Evolutionary conservation across 202 grass and related monocot genomes (phyloP), one percentile per base, ranked within the genome.

Genomic region (Hordeum pubiflorum): DNA sequence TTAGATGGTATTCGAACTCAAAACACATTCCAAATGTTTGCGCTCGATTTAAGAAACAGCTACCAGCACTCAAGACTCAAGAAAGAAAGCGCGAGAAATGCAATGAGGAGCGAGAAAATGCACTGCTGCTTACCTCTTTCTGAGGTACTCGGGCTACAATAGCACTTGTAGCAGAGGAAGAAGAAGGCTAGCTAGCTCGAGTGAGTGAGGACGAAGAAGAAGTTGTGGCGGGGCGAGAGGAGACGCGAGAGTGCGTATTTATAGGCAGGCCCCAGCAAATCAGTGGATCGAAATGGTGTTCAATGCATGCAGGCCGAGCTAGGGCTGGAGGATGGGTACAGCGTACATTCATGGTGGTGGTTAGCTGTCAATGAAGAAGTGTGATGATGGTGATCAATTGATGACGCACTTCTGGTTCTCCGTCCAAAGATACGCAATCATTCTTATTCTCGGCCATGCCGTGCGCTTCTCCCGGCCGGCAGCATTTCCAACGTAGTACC

Each of bases 351-450:
- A 71, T 71, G 67, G 67, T 0, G 39, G 39, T 71, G 0, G 67
- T 46, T 46, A 0, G 12, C 15, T 71, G 67, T 71, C 67, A 44
- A 71, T 9, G 15, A 27, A 22, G 46, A 71, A 46, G 13, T 27
- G 67, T 38, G 63, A 85, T 72, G 82, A 85, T 85, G 82, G 77
- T 77, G 82, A 76, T 76, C 55, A 80, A 70, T 70, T 77, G 56
- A 85, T 85, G 82, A 89, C 82, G 82, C 69, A 72, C 14, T 72
- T 72, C 69, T 32, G 14, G 22, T 18, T 70, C 65, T 7, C 14
- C 7, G 40, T 10, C 41, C 69, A 72, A 52, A 72, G 69, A 72
- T 72, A 72, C 69, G 69, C 69, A 72, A 72, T 72, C 69, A 72
- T 72, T 72, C 69, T 72, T 72, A 72, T 72, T 31, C 69, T 52